Evolutionary conservation across 176 grass and related monocot species (phyloP).

Genomic region (Cocos nucifera): DNA sequence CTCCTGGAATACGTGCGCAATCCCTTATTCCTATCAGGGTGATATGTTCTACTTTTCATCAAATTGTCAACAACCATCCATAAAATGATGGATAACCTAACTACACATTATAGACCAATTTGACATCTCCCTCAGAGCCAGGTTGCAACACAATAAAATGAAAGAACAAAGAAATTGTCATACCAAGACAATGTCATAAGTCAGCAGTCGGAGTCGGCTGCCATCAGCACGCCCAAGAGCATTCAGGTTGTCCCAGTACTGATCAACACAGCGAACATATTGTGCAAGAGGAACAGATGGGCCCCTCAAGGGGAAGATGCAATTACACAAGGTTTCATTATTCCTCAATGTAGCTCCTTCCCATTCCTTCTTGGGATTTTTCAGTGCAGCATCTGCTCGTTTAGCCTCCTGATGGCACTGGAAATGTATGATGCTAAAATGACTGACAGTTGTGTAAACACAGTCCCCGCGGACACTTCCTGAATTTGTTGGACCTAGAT

Average conservation of each 20-base stretch:
- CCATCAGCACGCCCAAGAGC: conserved; percentile 86
- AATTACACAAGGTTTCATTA: conserved; percentile 96
- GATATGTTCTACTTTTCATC: no score
- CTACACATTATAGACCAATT: no score
- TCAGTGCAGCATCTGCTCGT: conserved; percentile 81
- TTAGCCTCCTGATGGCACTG: conserved; percentile 98
- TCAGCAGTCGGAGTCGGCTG: conserved; percentile 68
- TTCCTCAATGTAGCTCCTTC: conserved; percentile 92
- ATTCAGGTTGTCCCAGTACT: conserved; percentile 93
- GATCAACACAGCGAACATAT: conserved; percentile 84
- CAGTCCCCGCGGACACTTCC: conserved; percentile 69
- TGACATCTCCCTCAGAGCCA: no score
- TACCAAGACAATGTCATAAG: conserved; percentile 97
- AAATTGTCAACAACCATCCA: no score
- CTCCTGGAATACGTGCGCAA: no score
- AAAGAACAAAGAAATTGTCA: conserved; percentile 3
- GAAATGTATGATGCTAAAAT: conserved; percentile 97
- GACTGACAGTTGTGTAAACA: conserved; percentile 92
- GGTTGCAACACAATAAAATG: not conserved
- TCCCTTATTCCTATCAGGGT: no score
- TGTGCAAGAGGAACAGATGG: conserved; percentile 69
- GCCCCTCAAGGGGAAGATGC: conserved; percentile 79
- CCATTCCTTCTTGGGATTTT: conserved; percentile 97
- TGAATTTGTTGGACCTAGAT: conserved; percentile 58
- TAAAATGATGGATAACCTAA: no score